Percentiles rank a stretch among this genome's conserved stretches.
These are phyloP conservation scores for Linum trigynum DNA, from an alignment of 345 rosid genomes.

Conservation along the genomic window DNA sequence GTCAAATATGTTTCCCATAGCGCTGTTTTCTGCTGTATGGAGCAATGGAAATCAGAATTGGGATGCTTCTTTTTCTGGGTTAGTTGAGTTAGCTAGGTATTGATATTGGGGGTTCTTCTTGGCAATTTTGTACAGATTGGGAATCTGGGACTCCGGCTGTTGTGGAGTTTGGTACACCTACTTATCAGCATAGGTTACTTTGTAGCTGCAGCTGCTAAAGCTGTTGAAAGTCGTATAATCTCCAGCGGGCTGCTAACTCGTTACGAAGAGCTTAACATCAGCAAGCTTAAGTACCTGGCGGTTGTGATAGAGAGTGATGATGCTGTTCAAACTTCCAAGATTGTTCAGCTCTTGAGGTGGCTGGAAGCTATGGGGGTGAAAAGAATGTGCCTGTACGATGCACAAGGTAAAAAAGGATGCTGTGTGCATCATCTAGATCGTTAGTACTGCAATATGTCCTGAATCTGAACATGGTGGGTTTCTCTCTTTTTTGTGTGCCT, in stretches of 20 bases:
- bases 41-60: not conserved
- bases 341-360: conserved; percentile 60
- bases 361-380: conserved; percentile 51
- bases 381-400: conserved; percentile 64
- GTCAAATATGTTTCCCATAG: too few relatives aligned
- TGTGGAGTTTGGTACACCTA: conserved; percentile 65
- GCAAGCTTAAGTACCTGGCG: conserved; percentile 55
- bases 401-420: conserved; percentile 44
- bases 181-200: conserved; percentile 45
- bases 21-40: not conserved
- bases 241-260: conserved; percentile 42
- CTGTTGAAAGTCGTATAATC: conserved; percentile 49
- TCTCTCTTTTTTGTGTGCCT: not conserved
- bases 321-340: conserved; percentile 31
- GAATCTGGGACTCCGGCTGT: conserved; percentile 28
- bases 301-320: conserved; percentile 64
- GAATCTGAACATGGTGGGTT: too few relatives aligned
- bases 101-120: not conserved
- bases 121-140: conserved; percentile 33
- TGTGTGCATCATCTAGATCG: not conserved
- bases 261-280: conserved; percentile 37
- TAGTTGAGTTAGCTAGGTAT: not conserved
- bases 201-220: conserved; percentile 23
- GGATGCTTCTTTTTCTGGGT: too few relatives aligned
- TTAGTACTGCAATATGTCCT: not conserved